phyloP scores from a whole-genome alignment of 1,284 basidiomycete genomes.

The Ceratobasidium sp. region DNA sequence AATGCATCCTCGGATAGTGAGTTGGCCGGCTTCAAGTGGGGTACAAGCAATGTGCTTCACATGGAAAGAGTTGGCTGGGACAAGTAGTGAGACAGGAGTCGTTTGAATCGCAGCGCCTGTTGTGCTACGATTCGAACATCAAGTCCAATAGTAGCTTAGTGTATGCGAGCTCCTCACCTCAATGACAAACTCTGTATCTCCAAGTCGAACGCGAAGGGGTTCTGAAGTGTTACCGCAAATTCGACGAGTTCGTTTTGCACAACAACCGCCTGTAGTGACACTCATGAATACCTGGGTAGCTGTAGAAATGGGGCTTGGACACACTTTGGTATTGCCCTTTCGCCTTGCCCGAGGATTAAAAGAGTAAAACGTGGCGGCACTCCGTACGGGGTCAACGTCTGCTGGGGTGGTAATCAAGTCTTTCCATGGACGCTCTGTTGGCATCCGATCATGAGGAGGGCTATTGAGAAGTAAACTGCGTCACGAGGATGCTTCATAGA shows the following conservation, averaged over 20 bases:
- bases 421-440: conserved; percentile 72
- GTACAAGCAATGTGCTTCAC: conserved; percentile 79
- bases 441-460: conserved; percentile 72
- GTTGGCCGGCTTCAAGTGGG: conserved; percentile 73
- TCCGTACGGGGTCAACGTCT: conserved; percentile 52
- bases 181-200: conserved; percentile 85
- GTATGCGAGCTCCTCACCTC: conserved; percentile 66
- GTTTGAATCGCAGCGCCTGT: conserved; percentile 83
- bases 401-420: conserved; percentile 52
- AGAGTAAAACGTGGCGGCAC: conserved; percentile 38
- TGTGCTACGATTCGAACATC: conserved; percentile 67
- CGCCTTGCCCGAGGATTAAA: conserved; percentile 54
- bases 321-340: conserved; percentile 69
- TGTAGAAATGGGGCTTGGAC: conserved; percentile 48
- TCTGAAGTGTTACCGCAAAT: conserved; percentile 86
- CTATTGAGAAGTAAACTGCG: neutral
- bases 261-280: conserved; percentile 71
- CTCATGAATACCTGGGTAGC: conserved; percentile 47
- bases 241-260: conserved; percentile 88
- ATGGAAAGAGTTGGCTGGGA: conserved; percentile 82
- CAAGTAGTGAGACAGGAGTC: conserved; percentile 67
- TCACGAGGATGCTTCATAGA: conserved; percentile 1
- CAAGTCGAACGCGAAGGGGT: conserved; percentile 91
- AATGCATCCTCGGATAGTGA: conserved; percentile 82
- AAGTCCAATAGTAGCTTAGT: conserved; percentile 9